These are phyloP conservation scores for Saccharum hybrid DNA, from an alignment of 202 grass and related monocot genomes.

Conservation along the genomic window DNA sequence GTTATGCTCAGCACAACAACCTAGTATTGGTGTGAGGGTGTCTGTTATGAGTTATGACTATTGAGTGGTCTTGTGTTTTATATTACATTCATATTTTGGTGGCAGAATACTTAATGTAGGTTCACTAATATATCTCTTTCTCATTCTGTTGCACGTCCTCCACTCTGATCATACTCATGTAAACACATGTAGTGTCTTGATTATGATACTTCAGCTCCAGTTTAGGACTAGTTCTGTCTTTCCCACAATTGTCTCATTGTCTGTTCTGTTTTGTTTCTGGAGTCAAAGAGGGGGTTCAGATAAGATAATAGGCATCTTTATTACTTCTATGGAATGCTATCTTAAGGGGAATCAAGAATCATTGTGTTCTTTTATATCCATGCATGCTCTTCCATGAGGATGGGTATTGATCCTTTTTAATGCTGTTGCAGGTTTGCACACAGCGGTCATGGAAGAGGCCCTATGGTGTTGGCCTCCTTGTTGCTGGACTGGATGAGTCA, in stretches of 20 bases:
- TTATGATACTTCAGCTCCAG: constrained; percentile 6
- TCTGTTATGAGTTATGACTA: too few relatives aligned
- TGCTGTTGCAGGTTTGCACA: constrained; percentile 67
- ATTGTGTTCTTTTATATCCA: background rate
- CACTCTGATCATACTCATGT: background rate
- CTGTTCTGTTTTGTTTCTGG: background rate
- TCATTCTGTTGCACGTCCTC: background rate
- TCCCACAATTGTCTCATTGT: background rate
- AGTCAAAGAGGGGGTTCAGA: background rate
- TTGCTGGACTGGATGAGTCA: constrained; percentile 80
- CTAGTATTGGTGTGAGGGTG: too few relatives aligned
- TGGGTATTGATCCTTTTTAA: background rate
- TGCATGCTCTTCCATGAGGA: background rate
- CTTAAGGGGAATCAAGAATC: background rate
- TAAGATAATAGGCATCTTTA: constrained; percentile 4
- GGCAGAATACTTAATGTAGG: background rate
- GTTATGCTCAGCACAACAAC: too few relatives aligned
- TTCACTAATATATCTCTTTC: background rate
- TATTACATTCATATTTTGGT: background rate
- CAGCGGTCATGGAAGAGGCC: constrained; percentile 97
- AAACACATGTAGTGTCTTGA: background rate
- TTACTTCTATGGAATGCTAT: background rate
- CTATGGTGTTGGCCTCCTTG: constrained; percentile 90
- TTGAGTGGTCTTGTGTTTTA: background rate
- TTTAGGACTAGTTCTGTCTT: background rate